Base-by-base conservation (phyloP, 495 filamentous ascomycete genomes). In the Daldinia caldariorum region DNA sequence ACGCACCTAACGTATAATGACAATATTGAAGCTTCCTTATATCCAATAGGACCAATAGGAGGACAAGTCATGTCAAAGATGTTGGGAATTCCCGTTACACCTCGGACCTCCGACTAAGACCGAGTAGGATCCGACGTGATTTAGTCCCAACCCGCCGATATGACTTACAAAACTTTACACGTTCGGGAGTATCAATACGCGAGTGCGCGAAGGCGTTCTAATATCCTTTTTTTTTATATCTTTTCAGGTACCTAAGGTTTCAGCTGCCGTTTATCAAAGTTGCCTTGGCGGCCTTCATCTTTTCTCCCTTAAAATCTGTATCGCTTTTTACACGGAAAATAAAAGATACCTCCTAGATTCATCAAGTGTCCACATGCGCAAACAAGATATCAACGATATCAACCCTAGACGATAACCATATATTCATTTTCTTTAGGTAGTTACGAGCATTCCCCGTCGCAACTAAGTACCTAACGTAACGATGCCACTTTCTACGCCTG, bases 401-500 rank as follows among this genome's bases (percentile, higher is more conserved):
- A 41, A 13, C 26, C 38, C 29, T 20, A 45, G n/a, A 20, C 26
- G n/a, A n/a, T n/a, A n/a, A n/a, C n/a, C n/a, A n/a, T n/a, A n/a
- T n/a, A n/a, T n/a, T n/a, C n/a, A n/a, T n/a, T n/a, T n/a, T n/a
- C n/a, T n/a, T n/a, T n/a, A n/a, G n/a, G n/a, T n/a, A n/a, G n/a
- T n/a, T n/a, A n/a, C n/a, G n/a, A 22, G 34, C n/a, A 26, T 5
- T 45, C 8, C 10, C 50, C 35, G 6, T 43, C 14, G 32, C 58
- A 49, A 47, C 6, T 18, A 50, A 37, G 37, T 5, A n/a, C n/a
- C n/a, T n/a, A n/a, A n/a, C n/a, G n/a, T n/a, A n/a, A 39, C 39
- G 12, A 69, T 69, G 66, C 38, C 54, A 32, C 58, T 29, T 20
- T 55, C 43, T 0, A 63, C 65, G 20, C 22, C 70, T 14, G 18